These are phyloP conservation scores for Aspergillus fumigatiaffinis DNA, from an alignment of 2,329 filamentous ascomycete species.

Conservation along the genomic window DNA sequence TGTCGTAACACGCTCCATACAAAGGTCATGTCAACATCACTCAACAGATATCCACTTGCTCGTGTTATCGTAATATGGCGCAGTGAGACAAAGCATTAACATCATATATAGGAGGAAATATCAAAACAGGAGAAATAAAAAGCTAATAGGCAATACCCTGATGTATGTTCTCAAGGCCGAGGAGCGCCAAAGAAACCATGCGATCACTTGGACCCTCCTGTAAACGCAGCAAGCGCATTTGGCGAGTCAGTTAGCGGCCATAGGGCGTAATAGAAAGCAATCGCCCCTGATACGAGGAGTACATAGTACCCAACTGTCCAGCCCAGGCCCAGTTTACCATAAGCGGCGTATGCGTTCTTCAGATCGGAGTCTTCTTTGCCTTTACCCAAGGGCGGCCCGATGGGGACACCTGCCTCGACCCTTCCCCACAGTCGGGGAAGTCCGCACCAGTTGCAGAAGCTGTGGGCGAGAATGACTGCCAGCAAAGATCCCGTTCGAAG, in stretches of 20 bases:
- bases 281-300: constrained; percentile 67
- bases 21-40: background rate
- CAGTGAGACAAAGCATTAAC: background rate
- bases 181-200: background rate
- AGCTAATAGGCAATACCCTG: background rate
- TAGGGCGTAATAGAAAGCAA: constrained; percentile 66
- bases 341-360: constrained; percentile 19
- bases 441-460: constrained; percentile 90
- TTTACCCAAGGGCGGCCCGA: constrained; percentile 30
- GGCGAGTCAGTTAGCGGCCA: constrained; percentile 65
- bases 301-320: constrained; percentile 81
- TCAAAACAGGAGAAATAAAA: background rate
- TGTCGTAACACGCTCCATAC: background rate
- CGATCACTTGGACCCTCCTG: constrained; percentile 3
- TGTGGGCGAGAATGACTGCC: constrained; percentile 71
- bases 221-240: constrained; percentile 34
- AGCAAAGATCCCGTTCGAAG: constrained; percentile 78
- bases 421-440: constrained; percentile 81
- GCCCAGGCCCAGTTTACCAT: constrained; percentile 36
- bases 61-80: background rate
- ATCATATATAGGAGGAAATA: background rate
- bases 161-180: background rate
- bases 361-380: constrained; percentile 39
- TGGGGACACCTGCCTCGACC: constrained; percentile 53
- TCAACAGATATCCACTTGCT: background rate